Percentiles rank a stretch among this genome's conserved stretches.
Evolutionary conservation across 1,284 basidiomycete species (phyloP).

Genomic region (Microbotryomycetes sp.): DNA sequence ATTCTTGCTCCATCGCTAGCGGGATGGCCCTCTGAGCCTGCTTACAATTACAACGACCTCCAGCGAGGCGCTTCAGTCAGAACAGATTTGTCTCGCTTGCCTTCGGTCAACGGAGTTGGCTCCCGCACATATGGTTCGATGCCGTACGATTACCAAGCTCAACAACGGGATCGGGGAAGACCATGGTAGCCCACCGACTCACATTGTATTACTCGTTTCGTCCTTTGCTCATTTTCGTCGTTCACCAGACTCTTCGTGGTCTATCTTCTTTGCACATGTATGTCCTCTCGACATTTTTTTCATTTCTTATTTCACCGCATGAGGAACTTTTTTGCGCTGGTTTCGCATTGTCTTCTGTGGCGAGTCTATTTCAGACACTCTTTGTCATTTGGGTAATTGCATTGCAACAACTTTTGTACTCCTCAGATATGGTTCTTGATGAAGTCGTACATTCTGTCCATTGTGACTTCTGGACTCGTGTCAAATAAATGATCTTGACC

Average conservation of each 20-base stretch:
- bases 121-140: neutral
- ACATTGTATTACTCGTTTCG: too few species aligned
- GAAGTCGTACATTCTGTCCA: conserved; percentile 35
- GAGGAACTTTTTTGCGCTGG: neutral
- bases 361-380: too few species aligned
- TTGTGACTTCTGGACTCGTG: conserved; percentile 13
- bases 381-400: too few species aligned
- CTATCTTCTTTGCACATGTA: neutral
- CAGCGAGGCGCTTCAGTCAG: conserved; percentile 20
- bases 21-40: conserved; percentile 27
- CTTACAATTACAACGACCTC: conserved; percentile 22
- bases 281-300: neutral
- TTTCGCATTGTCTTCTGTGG: neutral
- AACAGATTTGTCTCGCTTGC: neutral
- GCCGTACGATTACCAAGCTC: neutral
- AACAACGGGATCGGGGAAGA: neutral
- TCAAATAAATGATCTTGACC: conserved; percentile 35
- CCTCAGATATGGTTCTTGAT: conserved; percentile 3
- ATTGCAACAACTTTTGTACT: neutral
- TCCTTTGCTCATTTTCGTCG: too few species aligned
- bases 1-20: neutral
- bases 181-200: neutral
- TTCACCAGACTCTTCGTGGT: too few species aligned
- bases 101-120: neutral
- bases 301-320: neutral